Evolutionary conservation across 1,139 yeast species (phyloP), one percentile per base, ranked within the genome.

Genomic region (Hyphopichia pseudoburtonii): DNA sequence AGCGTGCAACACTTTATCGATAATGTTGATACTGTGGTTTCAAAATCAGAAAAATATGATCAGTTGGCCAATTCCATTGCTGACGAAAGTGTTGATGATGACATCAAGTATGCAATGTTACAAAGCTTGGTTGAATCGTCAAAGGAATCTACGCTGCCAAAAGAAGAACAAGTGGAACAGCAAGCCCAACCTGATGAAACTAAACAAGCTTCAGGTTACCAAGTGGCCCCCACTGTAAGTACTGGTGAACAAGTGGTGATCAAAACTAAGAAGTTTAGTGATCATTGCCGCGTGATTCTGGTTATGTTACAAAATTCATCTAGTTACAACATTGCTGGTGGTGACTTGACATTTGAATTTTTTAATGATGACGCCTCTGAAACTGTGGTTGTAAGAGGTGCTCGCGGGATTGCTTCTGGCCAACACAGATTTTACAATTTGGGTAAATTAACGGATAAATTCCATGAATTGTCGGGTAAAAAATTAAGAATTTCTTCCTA

Each of bases 391-490:
- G 61, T 64, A 18, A 62, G 51, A 35, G 56, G 56, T 40, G 63
- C 67, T 2, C 55, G 51, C 34, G 49, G 53, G 14, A 54, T 66
- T 33, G 55, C 47, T 34, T 56, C 62, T 6, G 57, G 57, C 8
- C 64, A 60, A 44, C 54, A 56, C 27, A 61, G 61, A 37, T 57
- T 54, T 37, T 64, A 57, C 41, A 62, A 62, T 38, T 53, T 64
- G 37, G 62, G 50, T 17, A 40, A 37, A 21, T 37, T 42, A 26
- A 28, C 38, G 18, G 44, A 46, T 8, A 49, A 50, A 28, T 46
- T 57, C 25, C 50, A 45, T 26, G 42, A 41, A 28, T 47, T 46
- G 17, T 45, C 44, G 8, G 48, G 46, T 17, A 51, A 50, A 39
- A 50, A 43, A 10, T 48, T 66, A 24, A 56, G 46, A 41, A 51